phyloP scores from a whole-genome alignment of 768 basidiomycete species.

The Suillus sp. region DNA sequence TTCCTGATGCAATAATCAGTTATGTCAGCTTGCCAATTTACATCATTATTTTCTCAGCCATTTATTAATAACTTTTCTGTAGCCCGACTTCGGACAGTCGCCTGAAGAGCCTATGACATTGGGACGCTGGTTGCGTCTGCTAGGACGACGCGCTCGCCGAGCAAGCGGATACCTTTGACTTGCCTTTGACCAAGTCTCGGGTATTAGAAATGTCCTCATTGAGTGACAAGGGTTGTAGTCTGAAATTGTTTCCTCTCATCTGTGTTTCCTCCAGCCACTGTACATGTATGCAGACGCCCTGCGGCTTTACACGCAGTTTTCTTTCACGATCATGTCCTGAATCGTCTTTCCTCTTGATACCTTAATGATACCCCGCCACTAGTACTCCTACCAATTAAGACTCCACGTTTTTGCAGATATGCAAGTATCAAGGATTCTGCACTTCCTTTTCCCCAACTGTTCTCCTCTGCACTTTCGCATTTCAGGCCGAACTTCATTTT shows the following conservation, averaged over 20 bases:
- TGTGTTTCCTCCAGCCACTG: background rate
- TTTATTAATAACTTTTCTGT: background rate
- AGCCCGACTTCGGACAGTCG: background rate
- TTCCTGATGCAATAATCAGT: background rate
- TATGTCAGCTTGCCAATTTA: background rate
- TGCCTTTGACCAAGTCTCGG: background rate
- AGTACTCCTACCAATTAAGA: background rate
- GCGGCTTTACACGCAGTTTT: background rate
- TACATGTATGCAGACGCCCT: background rate
- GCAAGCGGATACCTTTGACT: background rate
- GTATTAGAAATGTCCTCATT: background rate
- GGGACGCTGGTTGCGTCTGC: conserved; percentile 4
- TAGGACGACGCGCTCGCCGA: conserved; percentile 4
- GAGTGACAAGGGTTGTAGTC: conserved; percentile 1
- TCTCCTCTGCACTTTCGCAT: background rate
- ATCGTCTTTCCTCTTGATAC: background rate
- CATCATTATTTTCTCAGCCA: background rate
- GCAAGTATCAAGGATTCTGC: background rate
- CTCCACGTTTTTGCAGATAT: background rate
- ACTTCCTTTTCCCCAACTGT: background rate
- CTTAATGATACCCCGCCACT: background rate
- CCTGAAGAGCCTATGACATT: conserved; percentile 5
- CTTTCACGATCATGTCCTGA: background rate
- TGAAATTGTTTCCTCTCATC: background rate
- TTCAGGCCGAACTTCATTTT: background rate